Percentiles rank a stretch among this genome's conserved stretches.
Conservation (phyloP, 768 basidiomycete species). For the Artomyces pyxidatus region DNA sequence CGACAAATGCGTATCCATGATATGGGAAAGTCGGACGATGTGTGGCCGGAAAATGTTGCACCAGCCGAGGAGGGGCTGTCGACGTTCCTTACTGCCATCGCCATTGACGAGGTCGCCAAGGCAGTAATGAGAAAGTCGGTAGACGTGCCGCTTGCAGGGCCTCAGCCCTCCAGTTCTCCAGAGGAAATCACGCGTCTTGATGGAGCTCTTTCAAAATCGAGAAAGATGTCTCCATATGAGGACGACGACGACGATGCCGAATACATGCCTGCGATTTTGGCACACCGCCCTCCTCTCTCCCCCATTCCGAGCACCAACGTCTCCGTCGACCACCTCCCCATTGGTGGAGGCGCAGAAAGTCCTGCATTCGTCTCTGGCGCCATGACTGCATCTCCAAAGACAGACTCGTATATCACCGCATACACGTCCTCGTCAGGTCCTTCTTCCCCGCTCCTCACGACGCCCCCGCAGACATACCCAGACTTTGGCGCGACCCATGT, state of each 20-base stretch:
- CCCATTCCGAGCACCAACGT: slow-evolving; percentile 14
- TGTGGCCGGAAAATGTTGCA: not conserved
- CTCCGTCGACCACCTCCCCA: slow-evolving; percentile 7
- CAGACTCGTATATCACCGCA: not conserved
- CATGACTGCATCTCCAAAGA: not conserved
- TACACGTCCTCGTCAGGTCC: slow-evolving; percentile 7
- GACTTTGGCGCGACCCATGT: slow-evolving; percentile 7
- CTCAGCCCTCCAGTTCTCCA: not conserved
- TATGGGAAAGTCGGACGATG: not conserved
- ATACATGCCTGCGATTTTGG: slow-evolving; percentile 5
- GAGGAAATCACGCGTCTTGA: too few species aligned
- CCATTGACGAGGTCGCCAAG: slow-evolving; percentile 6
- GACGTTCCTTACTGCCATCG: slow-evolving; percentile 1
- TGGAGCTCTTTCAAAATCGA: too few species aligned
- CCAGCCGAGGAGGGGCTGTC: not conserved
- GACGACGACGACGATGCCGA: slow-evolving; percentile 1
- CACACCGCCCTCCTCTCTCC: slow-evolving; percentile 3
- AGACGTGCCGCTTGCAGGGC: not conserved
- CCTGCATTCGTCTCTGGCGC: not conserved
- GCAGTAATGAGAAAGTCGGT: not conserved
- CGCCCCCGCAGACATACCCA: slow-evolving; percentile 7
- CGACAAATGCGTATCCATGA: too few species aligned
- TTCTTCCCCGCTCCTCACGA: slow-evolving; percentile 7
- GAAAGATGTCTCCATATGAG: not conserved
- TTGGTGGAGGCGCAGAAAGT: not conserved